phyloP scores from a whole-genome alignment of 2,329 filamentous ascomycete species.

The Penicillium sp. region DNA sequence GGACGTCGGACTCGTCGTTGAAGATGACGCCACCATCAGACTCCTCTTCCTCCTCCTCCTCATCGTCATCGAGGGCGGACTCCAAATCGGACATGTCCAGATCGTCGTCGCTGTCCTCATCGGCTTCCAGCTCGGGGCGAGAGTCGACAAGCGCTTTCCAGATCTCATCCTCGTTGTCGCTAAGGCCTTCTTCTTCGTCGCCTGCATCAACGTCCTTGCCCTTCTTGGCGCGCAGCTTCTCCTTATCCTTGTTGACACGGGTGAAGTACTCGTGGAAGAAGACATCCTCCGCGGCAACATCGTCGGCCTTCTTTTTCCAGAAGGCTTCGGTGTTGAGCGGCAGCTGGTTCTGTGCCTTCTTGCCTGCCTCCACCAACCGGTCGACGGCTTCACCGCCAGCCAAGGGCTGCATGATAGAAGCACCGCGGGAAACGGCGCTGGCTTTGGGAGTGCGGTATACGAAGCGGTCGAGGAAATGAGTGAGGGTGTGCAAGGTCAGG shows the following conservation, averaged over 20 bases:
- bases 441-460: constrained; percentile 92
- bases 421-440: constrained; percentile 64
- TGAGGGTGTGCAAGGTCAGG: constrained; percentile 82
- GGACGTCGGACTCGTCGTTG: constrained; percentile 49
- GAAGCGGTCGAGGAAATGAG: constrained; percentile 95
- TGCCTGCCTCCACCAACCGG: constrained; percentile 59
- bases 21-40: constrained; percentile 50
- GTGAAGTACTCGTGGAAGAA: constrained; percentile 99
- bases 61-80: constrained; percentile 49
- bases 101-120: constrained; percentile 58
- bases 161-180: constrained; percentile 73
- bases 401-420: constrained; percentile 96
- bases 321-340: constrained; percentile 84
- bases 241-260: constrained; percentile 63
- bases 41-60: constrained; percentile 38
- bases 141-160: constrained; percentile 88
- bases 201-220: constrained; percentile 51
- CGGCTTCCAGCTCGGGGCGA: constrained; percentile 70
- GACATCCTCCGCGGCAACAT: constrained; percentile 86
- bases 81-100: constrained; percentile 57
- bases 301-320: constrained; percentile 84
- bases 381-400: constrained; percentile 60
- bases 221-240: constrained; percentile 53
- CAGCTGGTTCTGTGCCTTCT: constrained; percentile 57
- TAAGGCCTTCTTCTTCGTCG: constrained; percentile 51